phyloP scores from a whole-genome alignment of 345 rosid species.

The Schrenkiella parvula region DNA sequence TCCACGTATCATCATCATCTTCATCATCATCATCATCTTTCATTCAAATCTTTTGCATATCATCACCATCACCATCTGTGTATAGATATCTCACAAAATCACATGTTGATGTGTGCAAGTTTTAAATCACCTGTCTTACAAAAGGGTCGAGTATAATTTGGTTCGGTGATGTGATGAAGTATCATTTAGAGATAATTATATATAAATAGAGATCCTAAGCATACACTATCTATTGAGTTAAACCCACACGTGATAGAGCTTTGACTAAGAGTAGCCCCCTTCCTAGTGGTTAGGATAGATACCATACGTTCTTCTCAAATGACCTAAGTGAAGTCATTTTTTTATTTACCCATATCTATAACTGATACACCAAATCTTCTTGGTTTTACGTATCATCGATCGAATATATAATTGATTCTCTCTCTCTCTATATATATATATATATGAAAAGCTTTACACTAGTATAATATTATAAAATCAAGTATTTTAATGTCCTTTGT shows the following conservation, averaged over 20 bases:
- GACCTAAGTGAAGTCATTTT: conserved; percentile 26
- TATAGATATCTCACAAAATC: neutral
- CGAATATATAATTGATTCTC: conserved; percentile 6
- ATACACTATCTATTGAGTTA: conserved; percentile 9
- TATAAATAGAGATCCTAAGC: neutral
- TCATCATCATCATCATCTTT: neutral
- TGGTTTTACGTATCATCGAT: conserved; percentile 30
- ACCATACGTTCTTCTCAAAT: conserved; percentile 31
- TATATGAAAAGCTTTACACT: neutral
- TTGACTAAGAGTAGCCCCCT: conserved; percentile 2
- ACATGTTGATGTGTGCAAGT: neutral
- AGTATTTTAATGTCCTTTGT: neutral
- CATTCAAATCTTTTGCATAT: conserved; percentile 7
- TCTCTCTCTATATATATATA: neutral
- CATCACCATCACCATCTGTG: neutral
- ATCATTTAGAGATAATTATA: neutral
- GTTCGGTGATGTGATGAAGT: neutral
- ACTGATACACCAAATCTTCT: conserved; percentile 32
- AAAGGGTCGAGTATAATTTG: neutral
- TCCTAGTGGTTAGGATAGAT: conserved; percentile 23
- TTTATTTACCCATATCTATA: conserved; percentile 24
- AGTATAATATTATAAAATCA: neutral
- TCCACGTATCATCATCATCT: conserved; percentile 1
- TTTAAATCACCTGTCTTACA: neutral
- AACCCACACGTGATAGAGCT: conserved; percentile 18